These are phyloP conservation scores for Phlegmacium glaucopus DNA, from an alignment of 768 basidiomycete species.

Conservation along the genomic window DNA sequence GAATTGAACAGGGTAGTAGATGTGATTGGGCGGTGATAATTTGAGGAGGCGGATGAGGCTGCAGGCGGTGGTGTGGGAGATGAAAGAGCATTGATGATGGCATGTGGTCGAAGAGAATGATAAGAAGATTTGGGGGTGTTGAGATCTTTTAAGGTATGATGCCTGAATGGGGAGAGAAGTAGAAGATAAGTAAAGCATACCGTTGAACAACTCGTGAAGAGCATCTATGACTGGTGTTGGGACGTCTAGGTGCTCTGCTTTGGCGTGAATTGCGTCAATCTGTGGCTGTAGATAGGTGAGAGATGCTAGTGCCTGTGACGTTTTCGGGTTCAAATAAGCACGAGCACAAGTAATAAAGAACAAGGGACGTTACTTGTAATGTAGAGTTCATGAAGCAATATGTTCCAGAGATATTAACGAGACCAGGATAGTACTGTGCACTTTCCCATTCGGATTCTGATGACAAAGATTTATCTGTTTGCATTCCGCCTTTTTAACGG, in stretches of 20 bases:
- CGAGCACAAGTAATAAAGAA: neutral
- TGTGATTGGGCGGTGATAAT: conserved; percentile 8
- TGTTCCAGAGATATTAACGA: conserved; percentile 94
- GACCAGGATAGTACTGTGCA: conserved; percentile 74
- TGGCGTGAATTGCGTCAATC: conserved; percentile 69
- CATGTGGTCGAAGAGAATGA: conserved; percentile 64
- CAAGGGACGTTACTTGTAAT: conserved; percentile 57
- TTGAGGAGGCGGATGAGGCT: conserved; percentile 36
- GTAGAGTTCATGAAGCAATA: conserved; percentile 99
- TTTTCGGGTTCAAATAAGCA: neutral
- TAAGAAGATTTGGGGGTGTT: conserved; percentile 60
- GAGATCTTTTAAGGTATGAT: conserved; percentile 40
- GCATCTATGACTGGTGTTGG: conserved; percentile 86
- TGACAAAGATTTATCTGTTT: neutral
- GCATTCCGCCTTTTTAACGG: no score
- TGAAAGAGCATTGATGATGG: conserved; percentile 69
- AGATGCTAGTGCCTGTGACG: conserved; percentile 81
- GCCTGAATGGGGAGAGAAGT: conserved; percentile 5
- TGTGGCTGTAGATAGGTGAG: conserved; percentile 78
- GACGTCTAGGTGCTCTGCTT: conserved; percentile 77
- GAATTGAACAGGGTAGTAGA: conserved; percentile 64
- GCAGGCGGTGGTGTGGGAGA: conserved; percentile 33
- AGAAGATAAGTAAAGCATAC: conserved; percentile 36
- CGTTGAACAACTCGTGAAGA: conserved; percentile 63
- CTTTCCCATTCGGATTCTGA: conserved; percentile 21